Conservation (phyloP, 176 grass and related monocot species). For the Sorghum bicolor region DNA sequence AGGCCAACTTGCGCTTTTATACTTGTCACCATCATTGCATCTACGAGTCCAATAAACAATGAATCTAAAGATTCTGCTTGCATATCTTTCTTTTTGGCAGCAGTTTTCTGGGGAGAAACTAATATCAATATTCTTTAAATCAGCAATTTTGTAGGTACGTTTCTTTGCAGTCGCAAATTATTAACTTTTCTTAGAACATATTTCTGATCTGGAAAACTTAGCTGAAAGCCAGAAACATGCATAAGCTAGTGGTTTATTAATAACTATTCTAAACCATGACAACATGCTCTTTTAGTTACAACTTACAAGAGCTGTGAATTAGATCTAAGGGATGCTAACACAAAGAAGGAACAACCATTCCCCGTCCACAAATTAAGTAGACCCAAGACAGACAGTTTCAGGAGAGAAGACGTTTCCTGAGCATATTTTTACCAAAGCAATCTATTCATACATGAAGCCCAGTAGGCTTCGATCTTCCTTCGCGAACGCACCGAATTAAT, state of each 20-base stretch:
- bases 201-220: background rate
- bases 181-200: background rate
- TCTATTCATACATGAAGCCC: background rate
- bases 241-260: background rate
- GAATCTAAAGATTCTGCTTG: background rate
- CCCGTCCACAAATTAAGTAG: background rate
- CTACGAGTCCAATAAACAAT: background rate
- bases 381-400: background rate
- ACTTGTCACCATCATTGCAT: conserved; percentile 2
- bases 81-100: background rate
- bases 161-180: background rate
- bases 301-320: too few species aligned
- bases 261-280: background rate
- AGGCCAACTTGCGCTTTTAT: background rate
- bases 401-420: background rate
- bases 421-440: background rate
- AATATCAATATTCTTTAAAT: background rate
- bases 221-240: background rate
- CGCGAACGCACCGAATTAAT: too few species aligned
- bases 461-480: too few species aligned
- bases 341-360: background rate
- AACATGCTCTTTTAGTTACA: background rate
- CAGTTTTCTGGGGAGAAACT: background rate
- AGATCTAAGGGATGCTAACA: background rate
- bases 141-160: background rate